A percentile compares a stretch with the other conserved stretches of the same genome.
Conservation (phyloP, 2,329 filamentous ascomycete species). For the Diplodia intermedia region DNA sequence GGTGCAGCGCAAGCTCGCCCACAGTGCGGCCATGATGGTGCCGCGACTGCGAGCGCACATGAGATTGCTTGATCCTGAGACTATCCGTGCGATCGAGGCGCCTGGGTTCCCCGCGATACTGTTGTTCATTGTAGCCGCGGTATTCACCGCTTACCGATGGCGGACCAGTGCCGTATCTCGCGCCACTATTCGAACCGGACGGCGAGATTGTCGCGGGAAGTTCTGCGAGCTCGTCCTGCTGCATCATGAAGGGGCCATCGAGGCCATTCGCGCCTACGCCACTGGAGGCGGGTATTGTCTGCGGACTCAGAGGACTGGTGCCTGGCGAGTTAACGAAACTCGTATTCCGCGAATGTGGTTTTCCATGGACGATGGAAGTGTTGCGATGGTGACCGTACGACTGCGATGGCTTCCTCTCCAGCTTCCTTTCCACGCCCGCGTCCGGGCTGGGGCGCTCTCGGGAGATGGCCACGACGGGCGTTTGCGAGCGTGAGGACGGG, state of each 20-base stretch:
- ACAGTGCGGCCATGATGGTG: constrained; percentile 81
- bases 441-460: constrained; percentile 48
- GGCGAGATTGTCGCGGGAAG: constrained; percentile 44
- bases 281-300: constrained; percentile 70
- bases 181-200: constrained; percentile 33
- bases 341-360: constrained; percentile 89
- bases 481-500: constrained; percentile 54
- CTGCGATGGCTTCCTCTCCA: constrained; percentile 60
- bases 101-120: constrained; percentile 34
- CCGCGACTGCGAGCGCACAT: constrained; percentile 72
- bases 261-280: constrained; percentile 38
- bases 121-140: constrained; percentile 32
- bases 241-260: constrained; percentile 51
- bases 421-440: constrained; percentile 56
- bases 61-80: constrained; percentile 71
- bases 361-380: constrained; percentile 95
- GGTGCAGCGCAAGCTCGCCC: constrained; percentile 96
- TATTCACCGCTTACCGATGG: constrained; percentile 35
- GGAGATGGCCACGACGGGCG: constrained; percentile 46
- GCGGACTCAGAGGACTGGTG: constrained; percentile 83
- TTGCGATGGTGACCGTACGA: constrained; percentile 91
- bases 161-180: constrained; percentile 34
- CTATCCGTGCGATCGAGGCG: constrained; percentile 57
- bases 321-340: constrained; percentile 79
- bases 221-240: constrained; percentile 48